Percentiles rank a stretch among this genome's conserved stretches.
These are phyloP conservation scores for Apium graveolens DNA, from an alignment of 129 eudicot species.

Conservation along the genomic window DNA sequence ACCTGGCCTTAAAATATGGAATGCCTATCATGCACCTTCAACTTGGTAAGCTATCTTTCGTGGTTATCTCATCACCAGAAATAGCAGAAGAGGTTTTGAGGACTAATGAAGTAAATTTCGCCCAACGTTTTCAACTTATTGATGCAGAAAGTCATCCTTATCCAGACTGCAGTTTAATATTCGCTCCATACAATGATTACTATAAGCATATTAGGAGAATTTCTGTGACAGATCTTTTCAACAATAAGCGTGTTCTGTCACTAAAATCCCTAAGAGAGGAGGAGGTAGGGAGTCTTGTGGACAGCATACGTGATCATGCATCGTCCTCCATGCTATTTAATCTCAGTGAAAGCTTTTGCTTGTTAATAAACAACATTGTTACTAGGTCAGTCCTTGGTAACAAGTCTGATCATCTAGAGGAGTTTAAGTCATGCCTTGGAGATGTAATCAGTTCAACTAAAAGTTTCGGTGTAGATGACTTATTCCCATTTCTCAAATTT, in stretches of 20 bases:
- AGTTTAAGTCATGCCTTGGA: background rate
- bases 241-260: background rate
- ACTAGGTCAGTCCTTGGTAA: constrained; percentile 6
- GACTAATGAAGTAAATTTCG: background rate
- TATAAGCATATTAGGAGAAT: background rate
- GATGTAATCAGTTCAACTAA: background rate
- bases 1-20: constrained; percentile 8
- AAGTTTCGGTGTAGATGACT: background rate
- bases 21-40: constrained; percentile 10
- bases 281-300: constrained; percentile 7
- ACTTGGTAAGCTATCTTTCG: background rate
- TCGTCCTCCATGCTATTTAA: background rate
- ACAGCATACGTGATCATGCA: background rate
- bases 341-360: background rate
- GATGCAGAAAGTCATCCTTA: background rate
- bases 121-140: constrained; percentile 1
- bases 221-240: background rate
- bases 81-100: constrained; percentile 11
- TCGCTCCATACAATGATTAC: constrained; percentile 4
- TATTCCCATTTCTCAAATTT: constrained; percentile 1
- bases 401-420: background rate
- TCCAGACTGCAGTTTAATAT: background rate
- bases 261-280: constrained; percentile 1
- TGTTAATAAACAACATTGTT: background rate
- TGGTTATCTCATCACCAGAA: constrained; percentile 5